A percentile compares a stretch with the other conserved stretches of the same genome.
phyloP scores from a whole-genome alignment of 2,329 filamentous ascomycete genomes.

The Periconia digitata region DNA sequence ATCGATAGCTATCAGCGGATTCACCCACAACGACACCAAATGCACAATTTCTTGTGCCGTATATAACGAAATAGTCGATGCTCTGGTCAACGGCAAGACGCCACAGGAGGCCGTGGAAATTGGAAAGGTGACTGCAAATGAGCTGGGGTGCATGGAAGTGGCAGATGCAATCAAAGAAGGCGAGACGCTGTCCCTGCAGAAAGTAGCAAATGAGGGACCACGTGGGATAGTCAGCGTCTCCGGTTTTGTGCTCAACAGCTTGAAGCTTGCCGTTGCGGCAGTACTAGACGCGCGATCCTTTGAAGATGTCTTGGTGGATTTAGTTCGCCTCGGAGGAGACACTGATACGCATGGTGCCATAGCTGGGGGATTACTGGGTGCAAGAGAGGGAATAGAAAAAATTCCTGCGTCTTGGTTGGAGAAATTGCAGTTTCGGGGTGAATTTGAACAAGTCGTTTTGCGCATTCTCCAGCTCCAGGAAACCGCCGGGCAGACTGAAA shows the following conservation, averaged over 20 bases:
- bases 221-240: too few relatives aligned
- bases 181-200: constrained; percentile 22
- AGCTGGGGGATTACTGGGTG: constrained; percentile 51
- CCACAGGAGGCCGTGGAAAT: constrained; percentile 13
- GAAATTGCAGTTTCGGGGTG: constrained; percentile 21
- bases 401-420: constrained; percentile 47
- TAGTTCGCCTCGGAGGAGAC: constrained; percentile 50
- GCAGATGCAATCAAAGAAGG: constrained; percentile 19
- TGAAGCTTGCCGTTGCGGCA: constrained; percentile 47
- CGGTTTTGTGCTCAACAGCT: constrained; percentile 50
- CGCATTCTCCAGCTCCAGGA: too few relatives aligned
- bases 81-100: constrained; percentile 13
- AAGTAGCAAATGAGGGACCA: constrained; percentile 39
- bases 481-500: too few relatives aligned
- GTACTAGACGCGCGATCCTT: constrained; percentile 45
- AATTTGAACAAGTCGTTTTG: constrained; percentile 20
- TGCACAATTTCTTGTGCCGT: constrained; percentile 22
- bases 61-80: constrained; percentile 28
- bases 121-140: constrained; percentile 6
- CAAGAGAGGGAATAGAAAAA: constrained; percentile 46
- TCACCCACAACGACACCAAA: constrained; percentile 25
- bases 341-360: constrained; percentile 54
- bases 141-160: constrained; percentile 9
- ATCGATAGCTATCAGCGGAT: constrained; percentile 18
- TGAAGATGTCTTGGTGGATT: constrained; percentile 50